Conservation (phyloP, 805 yeast genomes). For the Tetrapisispora arboricola region DNA sequence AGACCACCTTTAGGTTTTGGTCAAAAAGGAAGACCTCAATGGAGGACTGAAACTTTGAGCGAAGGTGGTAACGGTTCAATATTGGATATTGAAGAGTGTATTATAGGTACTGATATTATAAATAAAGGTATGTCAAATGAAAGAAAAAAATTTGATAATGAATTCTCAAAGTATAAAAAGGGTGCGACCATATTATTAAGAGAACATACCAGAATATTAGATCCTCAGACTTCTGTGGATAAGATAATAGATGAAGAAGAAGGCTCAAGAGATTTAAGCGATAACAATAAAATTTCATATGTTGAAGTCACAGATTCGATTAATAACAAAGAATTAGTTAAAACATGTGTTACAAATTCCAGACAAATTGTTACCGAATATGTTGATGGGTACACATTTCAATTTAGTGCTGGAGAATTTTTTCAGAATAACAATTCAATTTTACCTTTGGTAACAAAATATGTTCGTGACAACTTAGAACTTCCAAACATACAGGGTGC, state of each 20-base stretch:
- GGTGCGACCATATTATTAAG: constrained; percentile 84
- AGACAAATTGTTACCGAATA: constrained; percentile 73
- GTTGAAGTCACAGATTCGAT: constrained; percentile 25
- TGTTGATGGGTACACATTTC: constrained; percentile 64
- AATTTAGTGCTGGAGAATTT: constrained; percentile 90
- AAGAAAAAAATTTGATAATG: constrained; percentile 43
- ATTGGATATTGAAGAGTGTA: constrained; percentile 88
- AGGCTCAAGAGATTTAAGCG: constrained; percentile 37
- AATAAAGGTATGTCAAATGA: constrained; percentile 67
- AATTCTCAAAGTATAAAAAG: constrained; percentile 42
- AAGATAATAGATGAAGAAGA: constrained; percentile 30
- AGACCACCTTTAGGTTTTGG: constrained; percentile 85
- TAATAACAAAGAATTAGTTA: constrained; percentile 32
- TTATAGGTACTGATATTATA: constrained; percentile 74
- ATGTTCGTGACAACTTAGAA: constrained; percentile 63
- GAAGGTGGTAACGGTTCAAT: constrained; percentile 54
- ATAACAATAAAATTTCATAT: constrained; percentile 30
- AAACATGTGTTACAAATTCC: constrained; percentile 69
- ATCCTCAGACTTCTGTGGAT: constrained; percentile 17
- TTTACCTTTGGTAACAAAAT: constrained; percentile 68
- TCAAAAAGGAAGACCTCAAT: constrained; percentile 64
- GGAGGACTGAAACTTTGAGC: constrained; percentile 39
- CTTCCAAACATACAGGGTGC: constrained; percentile 35
- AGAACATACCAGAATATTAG: constrained; percentile 50
- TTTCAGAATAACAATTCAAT: constrained; percentile 94